Base-by-base conservation (phyloP, 2,329 filamentous ascomycete genomes). In the Claviceps fusiformis region DNA sequence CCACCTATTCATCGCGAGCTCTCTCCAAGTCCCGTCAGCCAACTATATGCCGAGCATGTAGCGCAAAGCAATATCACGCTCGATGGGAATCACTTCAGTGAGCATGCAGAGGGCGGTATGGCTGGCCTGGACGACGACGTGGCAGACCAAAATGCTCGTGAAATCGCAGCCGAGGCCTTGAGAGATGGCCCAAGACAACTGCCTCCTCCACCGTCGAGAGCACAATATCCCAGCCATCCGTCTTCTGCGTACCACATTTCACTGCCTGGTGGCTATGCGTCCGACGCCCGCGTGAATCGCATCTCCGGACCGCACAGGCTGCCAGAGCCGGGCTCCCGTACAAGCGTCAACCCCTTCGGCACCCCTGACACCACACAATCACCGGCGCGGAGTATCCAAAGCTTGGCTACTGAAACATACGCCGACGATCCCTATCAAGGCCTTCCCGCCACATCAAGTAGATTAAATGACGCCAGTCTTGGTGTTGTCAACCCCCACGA, bases 401-500 rank as follows among this genome's bases (percentile, higher is more conserved):
- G 73, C 54, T 69, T 73, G 52, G 68, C 63, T 45, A 70, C 68
- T 39, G 69, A 75, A 24, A 65, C 76, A 59, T 82, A 80, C 64
- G 71, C 74, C 35, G 83, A 86, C 62, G 83, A 85, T 51, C 85
- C 85, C 0, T 89, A 89, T 65, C 78, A 80, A 55, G 77, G 79
- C 60, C 19, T 50, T 8, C 4, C 37, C n/a, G 24, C 50, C 13
- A 9, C 47, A 3, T 54, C 47, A 15, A 41, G 48, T 5, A 55
- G 68, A 44, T 71, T 65, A 69, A 76, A 70, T 35, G 76, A 77
- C 56, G 70, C 76, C 29, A 68, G 72, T 9, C 69, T 83, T 4
- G 79, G 79, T 44, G 72, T 80, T 1, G 78, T 93, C 57, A 84
- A 95, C 65, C 89, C 90, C 3, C 82, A 87, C 63, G 83, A 85